Conservation (phyloP, 2,329 filamentous ascomycete species). For the Fusarium falciforme region DNA sequence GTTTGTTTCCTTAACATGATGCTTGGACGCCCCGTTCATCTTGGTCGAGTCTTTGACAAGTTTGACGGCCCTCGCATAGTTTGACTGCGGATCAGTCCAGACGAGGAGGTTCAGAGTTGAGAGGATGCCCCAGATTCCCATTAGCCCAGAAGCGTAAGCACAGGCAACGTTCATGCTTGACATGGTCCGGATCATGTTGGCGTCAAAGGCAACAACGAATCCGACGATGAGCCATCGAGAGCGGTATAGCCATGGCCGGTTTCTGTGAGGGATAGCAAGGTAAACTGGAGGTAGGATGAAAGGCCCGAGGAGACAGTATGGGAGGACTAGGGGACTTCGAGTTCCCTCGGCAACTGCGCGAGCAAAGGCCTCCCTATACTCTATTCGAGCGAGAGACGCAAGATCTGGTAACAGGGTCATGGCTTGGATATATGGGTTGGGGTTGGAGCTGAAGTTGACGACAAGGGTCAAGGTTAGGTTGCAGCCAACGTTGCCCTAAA, state of each 20-base stretch:
- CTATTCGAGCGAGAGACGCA: slow-evolving; percentile 42
- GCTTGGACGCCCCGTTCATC: background rate
- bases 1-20: background rate
- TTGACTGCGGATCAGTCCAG: slow-evolving; percentile 67
- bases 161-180: slow-evolving; percentile 64
- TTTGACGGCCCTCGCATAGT: slow-evolving; percentile 63
- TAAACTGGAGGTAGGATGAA: slow-evolving; percentile 65
- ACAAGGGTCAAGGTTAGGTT: background rate
- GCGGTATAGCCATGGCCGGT: slow-evolving; percentile 61
- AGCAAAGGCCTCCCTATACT: slow-evolving; percentile 53
- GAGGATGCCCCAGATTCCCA: slow-evolving; percentile 63
- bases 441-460: background rate
- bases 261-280: slow-evolving; percentile 65
- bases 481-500: background rate
- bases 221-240: slow-evolving; percentile 62
- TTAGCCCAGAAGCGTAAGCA: slow-evolving; percentile 63
- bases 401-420: slow-evolving; percentile 27
- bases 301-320: slow-evolving; percentile 60
- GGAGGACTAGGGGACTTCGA: slow-evolving; percentile 62
- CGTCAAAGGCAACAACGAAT: slow-evolving; percentile 56
- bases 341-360: slow-evolving; percentile 52
- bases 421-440: slow-evolving; percentile 7
- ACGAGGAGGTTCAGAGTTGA: slow-evolving; percentile 62
- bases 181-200: slow-evolving; percentile 53
- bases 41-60: slow-evolving; percentile 29